A percentile compares a stretch with the other conserved stretches of the same genome.
These are phyloP conservation scores for Yamadazyma friedrichii DNA, from an alignment of 1,139 yeast genomes.

Conservation along the genomic window DNA sequence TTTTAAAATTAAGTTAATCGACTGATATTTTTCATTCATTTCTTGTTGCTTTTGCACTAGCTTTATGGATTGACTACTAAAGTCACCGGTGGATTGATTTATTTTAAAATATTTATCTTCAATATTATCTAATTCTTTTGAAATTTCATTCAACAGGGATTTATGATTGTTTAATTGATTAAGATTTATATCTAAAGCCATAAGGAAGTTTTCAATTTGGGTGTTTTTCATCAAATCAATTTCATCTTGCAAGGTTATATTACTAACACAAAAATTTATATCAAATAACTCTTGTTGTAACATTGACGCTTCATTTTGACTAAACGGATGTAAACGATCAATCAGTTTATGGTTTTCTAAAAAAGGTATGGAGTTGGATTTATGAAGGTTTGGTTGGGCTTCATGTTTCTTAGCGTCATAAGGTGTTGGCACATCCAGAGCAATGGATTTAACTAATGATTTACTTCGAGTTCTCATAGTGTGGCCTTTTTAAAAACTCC, in stretches of 20 bases:
- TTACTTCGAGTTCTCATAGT: conserved; percentile 41
- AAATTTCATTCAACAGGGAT: conserved; percentile 39
- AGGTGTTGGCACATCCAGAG: conserved; percentile 33
- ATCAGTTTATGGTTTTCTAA: not conserved
- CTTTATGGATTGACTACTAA: conserved; percentile 57
- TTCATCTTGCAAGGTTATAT: not conserved
- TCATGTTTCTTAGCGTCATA: conserved; percentile 2
- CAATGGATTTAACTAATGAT: conserved; percentile 50
- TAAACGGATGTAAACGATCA: conserved; percentile 5
- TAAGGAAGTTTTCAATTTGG: conserved; percentile 33
- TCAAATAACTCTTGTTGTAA: conserved; percentile 1
- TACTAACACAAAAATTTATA: conserved; percentile 1
- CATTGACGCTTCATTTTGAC: not conserved
- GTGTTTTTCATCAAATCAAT: not conserved
- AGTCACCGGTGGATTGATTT: conserved; percentile 58
- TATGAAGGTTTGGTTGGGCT: conserved; percentile 9
- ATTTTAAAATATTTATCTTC: conserved; percentile 55
- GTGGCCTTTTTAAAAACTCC: not conserved
- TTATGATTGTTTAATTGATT: conserved; percentile 37
- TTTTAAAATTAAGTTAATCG: conserved; percentile 52
- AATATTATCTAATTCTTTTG: conserved; percentile 21
- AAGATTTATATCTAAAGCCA: conserved; percentile 35
- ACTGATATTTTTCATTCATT: conserved; percentile 42
- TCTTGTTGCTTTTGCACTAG: conserved; percentile 52
- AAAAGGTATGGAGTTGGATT: conserved; percentile 21